Percentiles rank a stretch among this genome's conserved stretches.
phyloP scores from a whole-genome alignment of 805 yeast genomes.

The Middelhovenomyces tepae region DNA sequence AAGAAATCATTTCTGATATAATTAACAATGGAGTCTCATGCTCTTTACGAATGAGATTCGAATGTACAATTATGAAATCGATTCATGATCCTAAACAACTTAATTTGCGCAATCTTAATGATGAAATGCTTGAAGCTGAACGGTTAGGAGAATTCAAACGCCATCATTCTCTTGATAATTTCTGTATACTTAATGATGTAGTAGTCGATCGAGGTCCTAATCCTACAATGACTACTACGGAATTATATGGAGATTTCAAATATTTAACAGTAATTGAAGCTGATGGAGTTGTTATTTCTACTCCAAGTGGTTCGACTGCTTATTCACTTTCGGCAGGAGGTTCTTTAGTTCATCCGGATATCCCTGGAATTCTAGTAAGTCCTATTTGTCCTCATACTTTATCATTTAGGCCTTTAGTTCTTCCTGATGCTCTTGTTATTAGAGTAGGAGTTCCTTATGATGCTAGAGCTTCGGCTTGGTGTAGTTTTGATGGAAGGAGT shows the following conservation, averaged over 20 bases:
- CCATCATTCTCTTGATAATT: constrained; percentile 27
- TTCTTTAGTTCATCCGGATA: constrained; percentile 84
- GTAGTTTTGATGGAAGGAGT: constrained; percentile 89
- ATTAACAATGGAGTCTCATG: constrained; percentile 38
- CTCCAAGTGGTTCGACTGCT: constrained; percentile 75
- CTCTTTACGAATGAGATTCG: constrained; percentile 42
- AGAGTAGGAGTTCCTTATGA: constrained; percentile 73
- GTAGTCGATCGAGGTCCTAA: constrained; percentile 46
- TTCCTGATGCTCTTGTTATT: constrained; percentile 80
- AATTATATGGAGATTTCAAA: constrained; percentile 40
- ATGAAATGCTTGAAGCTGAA: constrained; percentile 21
- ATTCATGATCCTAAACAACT: too few relatives aligned
- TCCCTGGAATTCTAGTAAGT: constrained; percentile 80
- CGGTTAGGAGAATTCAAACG: constrained; percentile 14
- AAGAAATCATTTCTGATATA: constrained; percentile 30
- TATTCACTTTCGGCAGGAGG: constrained; percentile 93
- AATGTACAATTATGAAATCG: constrained; percentile 39
- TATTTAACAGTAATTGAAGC: constrained; percentile 54
- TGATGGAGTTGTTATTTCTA: constrained; percentile 55
- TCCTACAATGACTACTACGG: constrained; percentile 42
- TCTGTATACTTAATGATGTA: constrained; percentile 42
- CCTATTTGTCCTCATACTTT: constrained; percentile 94
- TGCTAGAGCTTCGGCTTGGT: constrained; percentile 91
- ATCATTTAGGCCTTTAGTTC: constrained; percentile 78
- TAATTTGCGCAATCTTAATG: constrained; percentile 18